Percentiles rank a stretch among this genome's conserved stretches.
Conservation (phyloP, 1,284 basidiomycete genomes). For the Fistulinella staudtii region DNA sequence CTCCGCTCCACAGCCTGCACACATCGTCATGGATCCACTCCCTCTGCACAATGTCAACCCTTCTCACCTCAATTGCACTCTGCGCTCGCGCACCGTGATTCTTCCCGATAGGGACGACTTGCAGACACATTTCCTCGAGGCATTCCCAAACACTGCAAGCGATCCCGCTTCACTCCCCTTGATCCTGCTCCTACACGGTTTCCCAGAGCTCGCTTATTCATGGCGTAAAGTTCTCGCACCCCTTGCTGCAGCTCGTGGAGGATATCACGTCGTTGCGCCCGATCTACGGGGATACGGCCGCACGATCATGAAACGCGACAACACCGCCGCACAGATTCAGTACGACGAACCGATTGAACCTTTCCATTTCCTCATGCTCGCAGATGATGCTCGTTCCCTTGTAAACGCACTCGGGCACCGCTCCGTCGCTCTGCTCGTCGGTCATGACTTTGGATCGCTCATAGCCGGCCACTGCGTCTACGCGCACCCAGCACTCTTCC, state of each 20-base stretch:
- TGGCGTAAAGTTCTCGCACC: conserved; percentile 57
- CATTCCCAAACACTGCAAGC: conserved; percentile 30
- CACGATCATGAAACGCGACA: conserved; percentile 22
- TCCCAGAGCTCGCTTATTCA: conserved; percentile 62
- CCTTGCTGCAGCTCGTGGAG: conserved; percentile 38
- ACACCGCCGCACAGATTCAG: conserved; percentile 25
- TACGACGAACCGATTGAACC: conserved; percentile 49
- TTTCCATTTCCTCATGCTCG: conserved; percentile 49
- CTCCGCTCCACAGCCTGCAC: not conserved
- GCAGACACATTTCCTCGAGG: conserved; percentile 51
- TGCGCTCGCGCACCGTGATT: conserved; percentile 18
- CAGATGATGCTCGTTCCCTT: conserved; percentile 49
- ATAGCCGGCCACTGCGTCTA: conserved; percentile 52
- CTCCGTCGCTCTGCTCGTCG: conserved; percentile 46
- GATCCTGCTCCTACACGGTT: conserved; percentile 60
- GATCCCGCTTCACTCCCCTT: conserved; percentile 36
- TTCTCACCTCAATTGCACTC: conserved; percentile 6
- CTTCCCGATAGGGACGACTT: conserved; percentile 38
- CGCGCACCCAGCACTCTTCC: conserved; percentile 53
- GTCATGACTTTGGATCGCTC: conserved; percentile 57
- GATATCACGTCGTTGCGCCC: conserved; percentile 51
- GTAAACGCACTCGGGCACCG: conserved; percentile 49
- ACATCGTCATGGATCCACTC: conserved; percentile 15
- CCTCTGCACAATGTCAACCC: conserved; percentile 5
- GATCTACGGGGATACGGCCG: conserved; percentile 51